Base-by-base conservation (phyloP, 2,329 filamentous ascomycete genomes). In the Aureobasidium melanogenum region DNA sequence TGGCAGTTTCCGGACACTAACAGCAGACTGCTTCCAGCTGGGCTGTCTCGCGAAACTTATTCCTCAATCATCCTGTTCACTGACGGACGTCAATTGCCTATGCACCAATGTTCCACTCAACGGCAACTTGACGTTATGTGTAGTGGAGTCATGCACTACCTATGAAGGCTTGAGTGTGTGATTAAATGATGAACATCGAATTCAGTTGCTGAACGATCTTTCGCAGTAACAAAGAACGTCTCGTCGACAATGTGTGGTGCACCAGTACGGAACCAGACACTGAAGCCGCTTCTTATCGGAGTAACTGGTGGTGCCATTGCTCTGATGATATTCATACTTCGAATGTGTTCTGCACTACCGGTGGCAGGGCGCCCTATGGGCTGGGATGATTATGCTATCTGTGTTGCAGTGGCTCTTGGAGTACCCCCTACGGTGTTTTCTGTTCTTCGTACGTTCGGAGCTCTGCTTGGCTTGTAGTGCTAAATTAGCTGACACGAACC, bases 341-440 rank as follows among this genome's bases (percentile, higher is more conserved):
- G 64, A 26, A 63, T 65, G 50, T 39, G 56, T n/a, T 59, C 64
- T 14, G 36, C 54, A 12, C 17, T 65, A 4, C 64, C 64, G 17
- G 44, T 22, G 2, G 30, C 19, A 7, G 54, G 54, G 8, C 44
- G 61, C 8, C 39, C 26, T 24, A 32, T 73, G 8, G 71, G 73
- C 34, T 73, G 70, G 72, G 75, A 77, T 63, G 75, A 77, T 63
- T 73, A 72, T 51, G 70, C 71, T 19, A 75, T 76, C 46, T 51
- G 64, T 26, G 14, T 69, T 9, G 70, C 69, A 10, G 67, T 69
- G 5, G 17, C 70, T 9, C 66, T 76, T 2, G 70, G 68, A 22
- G 65, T 70, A 41, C 61, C 68, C 3, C 71, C 54, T 15, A 57
- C 54, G 1, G 26, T 57, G n/a, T 57, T 57, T 19, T 47, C 41